These are phyloP conservation scores for Drechslerella dactyloides DNA, from an alignment of 2,329 filamentous ascomycete species.

Conservation along the genomic window DNA sequence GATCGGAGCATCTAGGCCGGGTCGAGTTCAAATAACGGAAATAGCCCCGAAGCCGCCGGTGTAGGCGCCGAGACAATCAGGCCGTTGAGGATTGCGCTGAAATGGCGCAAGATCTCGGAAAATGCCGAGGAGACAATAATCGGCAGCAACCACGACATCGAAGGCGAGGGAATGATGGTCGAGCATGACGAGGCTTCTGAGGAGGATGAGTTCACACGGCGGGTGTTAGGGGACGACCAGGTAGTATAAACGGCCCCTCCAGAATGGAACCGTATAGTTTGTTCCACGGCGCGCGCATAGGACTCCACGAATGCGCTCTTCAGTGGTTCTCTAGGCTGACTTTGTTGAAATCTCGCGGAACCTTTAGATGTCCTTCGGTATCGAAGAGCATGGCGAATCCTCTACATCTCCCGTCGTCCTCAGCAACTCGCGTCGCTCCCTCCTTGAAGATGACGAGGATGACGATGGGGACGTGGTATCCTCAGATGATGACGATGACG, in stretches of 20 bases:
- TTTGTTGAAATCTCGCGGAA: neutral
- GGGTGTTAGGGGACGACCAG: constrained; percentile 45
- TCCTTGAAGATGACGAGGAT: constrained; percentile 31
- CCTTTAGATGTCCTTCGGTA: constrained; percentile 44
- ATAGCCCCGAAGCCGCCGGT: constrained; percentile 5
- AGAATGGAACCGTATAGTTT: neutral
- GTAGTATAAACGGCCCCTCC: neutral
- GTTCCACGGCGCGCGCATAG: neutral
- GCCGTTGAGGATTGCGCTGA: constrained; percentile 35
- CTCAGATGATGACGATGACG: constrained; percentile 47
- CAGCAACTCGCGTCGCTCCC: constrained; percentile 27
- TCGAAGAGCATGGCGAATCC: constrained; percentile 44
- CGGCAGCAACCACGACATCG: constrained; percentile 42
- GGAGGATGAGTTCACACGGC: constrained; percentile 44
- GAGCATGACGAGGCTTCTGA: constrained; percentile 45
- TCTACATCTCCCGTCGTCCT: constrained; percentile 40
- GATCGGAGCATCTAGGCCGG: constrained; percentile 12
- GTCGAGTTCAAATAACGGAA: constrained; percentile 19
- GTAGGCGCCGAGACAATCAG: constrained; percentile 13
- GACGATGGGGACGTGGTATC: constrained; percentile 38
- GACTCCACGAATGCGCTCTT: neutral
- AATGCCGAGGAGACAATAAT: constrained; percentile 39
- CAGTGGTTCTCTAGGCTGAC: constrained; percentile 17
- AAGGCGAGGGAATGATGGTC: constrained; percentile 48
- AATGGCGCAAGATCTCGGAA: constrained; percentile 47